Percentiles rank a stretch among this genome's conserved stretches.
Evolutionary conservation across 2,329 filamentous ascomycete species (phyloP).

Genomic region (Claviceps fusiformis): DNA sequence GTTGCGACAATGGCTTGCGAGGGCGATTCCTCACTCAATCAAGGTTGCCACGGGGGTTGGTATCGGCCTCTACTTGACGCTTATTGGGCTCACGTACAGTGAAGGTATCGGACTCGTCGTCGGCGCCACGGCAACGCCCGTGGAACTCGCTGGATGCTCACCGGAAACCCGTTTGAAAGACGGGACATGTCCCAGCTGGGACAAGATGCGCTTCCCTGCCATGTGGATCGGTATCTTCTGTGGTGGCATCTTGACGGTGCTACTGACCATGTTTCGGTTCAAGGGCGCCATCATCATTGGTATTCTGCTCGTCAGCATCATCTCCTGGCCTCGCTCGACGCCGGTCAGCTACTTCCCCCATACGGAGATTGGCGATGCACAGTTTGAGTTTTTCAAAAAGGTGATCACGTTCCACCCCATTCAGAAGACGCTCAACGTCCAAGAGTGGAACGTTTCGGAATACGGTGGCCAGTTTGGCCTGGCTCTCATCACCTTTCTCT

Average conservation of each 20-base stretch:
- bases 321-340: slow-evolving; percentile 73
- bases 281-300: slow-evolving; percentile 78
- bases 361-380: slow-evolving; percentile 50
- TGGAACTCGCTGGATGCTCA: slow-evolving; percentile 62
- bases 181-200: slow-evolving; percentile 46
- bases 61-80: slow-evolving; percentile 69
- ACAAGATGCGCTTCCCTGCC: slow-evolving; percentile 70
- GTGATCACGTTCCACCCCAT: slow-evolving; percentile 79
- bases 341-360: slow-evolving; percentile 71
- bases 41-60: slow-evolving; percentile 78
- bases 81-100: slow-evolving; percentile 65
- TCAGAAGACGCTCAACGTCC: slow-evolving; percentile 50
- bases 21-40: slow-evolving; percentile 69
- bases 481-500: slow-evolving; percentile 77
- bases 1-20: slow-evolving; percentile 76
- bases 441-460: slow-evolving; percentile 57
- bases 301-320: slow-evolving; percentile 72
- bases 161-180: slow-evolving; percentile 24
- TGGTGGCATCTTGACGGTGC: slow-evolving; percentile 64
- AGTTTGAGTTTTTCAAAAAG: slow-evolving; percentile 78
- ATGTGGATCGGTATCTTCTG: slow-evolving; percentile 87
- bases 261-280: slow-evolving; percentile 74
- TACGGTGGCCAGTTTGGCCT: slow-evolving; percentile 67
- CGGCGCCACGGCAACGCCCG: slow-evolving; percentile 52
- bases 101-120: slow-evolving; percentile 72